Evolutionary conservation across 1,284 basidiomycete genomes (phyloP).

Genomic region (Cerrena zonata): DNA sequence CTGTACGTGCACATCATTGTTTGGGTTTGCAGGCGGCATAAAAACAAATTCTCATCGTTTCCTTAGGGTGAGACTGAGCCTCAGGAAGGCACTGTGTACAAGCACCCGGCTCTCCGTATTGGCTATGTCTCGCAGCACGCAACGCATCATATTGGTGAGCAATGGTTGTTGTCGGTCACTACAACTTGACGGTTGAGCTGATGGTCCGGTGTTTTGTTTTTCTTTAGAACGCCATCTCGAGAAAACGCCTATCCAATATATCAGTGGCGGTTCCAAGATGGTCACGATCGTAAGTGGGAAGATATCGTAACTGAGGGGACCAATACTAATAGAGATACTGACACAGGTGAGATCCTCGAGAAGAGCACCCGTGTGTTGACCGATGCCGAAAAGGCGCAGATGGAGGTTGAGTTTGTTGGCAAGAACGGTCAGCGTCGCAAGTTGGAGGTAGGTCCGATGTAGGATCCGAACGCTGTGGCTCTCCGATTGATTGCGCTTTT

Average conservation of each 20-base stretch:
- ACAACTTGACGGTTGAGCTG: too few relatives aligned
- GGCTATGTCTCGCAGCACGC: conserved; percentile 98
- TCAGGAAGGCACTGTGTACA: conserved; percentile 90
- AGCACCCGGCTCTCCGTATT: conserved; percentile 91
- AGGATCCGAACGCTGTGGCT: too few relatives aligned
- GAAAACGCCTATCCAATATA: conserved; percentile 92
- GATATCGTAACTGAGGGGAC: conserved; percentile 3
- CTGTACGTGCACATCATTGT: conserved; percentile 42
- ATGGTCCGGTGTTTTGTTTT: too few relatives aligned
- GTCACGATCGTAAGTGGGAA: conserved; percentile 79
- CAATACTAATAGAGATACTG: conserved; percentile 11
- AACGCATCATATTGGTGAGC: conserved; percentile 83
- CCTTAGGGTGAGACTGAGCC: conserved; percentile 85
- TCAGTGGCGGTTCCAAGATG: conserved; percentile 99
- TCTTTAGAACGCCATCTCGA: conserved; percentile 80
- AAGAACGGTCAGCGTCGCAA: conserved; percentile 89
- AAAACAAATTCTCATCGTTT: conserved; percentile 8
- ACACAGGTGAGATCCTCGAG: conserved; percentile 78
- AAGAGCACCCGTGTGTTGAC: conserved; percentile 88
- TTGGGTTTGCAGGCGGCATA: neutral
- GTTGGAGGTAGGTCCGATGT: conserved; percentile 75
- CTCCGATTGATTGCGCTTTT: too few relatives aligned
- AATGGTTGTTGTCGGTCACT: conserved; percentile 7
- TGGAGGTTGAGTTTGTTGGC: conserved; percentile 88
- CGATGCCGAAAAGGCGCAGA: conserved; percentile 76